Evolutionary conservation across 2,329 filamentous ascomycete genomes (phyloP), one percentile per base, ranked within the genome.

Genomic region (Elsinoe australis): DNA sequence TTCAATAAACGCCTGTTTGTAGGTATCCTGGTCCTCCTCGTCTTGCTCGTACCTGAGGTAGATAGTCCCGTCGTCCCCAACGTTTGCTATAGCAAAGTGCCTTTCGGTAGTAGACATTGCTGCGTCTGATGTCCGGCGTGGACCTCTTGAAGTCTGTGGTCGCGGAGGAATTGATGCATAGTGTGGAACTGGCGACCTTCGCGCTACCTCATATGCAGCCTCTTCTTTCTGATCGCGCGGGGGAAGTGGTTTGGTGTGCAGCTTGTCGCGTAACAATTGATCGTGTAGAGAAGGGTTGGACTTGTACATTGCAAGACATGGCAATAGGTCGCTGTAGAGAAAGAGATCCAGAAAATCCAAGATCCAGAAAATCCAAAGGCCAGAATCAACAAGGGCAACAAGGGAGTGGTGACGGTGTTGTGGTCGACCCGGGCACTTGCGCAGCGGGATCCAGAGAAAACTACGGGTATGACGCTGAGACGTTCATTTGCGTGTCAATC

Each of bases 61-160:
- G 51, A 70, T 67, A 50, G 67, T 63, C 56, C 67, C 67, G 63
- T 68, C 63, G 59, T 67, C 63, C 22, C 55, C 57, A 46, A 69
- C 62, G 55, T 70, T 69, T 21, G 64, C 65, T 33, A 69, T 66
- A 9, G 66, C 67, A 56, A 69, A 68, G 44, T 65, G 62, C 38
- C 64, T 60, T 17, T 49, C 52, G 18, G 32, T 48, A n/a, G 15
- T 31, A 15, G 33, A 38, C 32, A 39, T 48, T 18, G 26, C 26
- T 10, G 26, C 39, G 15, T 44, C 39, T 8, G 39, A 44, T 10
- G 39, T 9, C 18, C 39, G n/a, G 29, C 28, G 14, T 26, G 39
- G 26, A 15, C 39, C 39, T 44, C 39, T 31, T n/a, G 39, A 24
- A 12, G 39, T 44, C 7, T 44, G 39, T 17, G 39, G 39, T 44